Evolutionary conservation across 2,329 filamentous ascomycete genomes (phyloP).

Genomic region (Sclerotinia nivalis): DNA sequence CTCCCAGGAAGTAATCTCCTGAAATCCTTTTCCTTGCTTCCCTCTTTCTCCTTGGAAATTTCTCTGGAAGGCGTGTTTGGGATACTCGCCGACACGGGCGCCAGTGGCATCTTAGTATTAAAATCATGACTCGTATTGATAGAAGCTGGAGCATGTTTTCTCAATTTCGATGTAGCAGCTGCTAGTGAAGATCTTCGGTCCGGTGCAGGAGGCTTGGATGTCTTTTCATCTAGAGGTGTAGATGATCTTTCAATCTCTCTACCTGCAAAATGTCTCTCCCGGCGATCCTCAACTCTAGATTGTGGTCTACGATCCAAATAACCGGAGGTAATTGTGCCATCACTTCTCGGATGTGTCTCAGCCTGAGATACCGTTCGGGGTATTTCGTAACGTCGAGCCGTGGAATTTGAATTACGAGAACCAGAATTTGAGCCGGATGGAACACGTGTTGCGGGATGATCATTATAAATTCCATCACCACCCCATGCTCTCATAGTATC

Average conservation of each 20-base stretch:
- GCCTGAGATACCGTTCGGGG: slow-evolving; percentile 27
- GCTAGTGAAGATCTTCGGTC: slow-evolving; percentile 39
- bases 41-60: slow-evolving; percentile 6
- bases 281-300: slow-evolving; percentile 17
- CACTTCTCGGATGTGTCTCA: slow-evolving; percentile 29
- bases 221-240: slow-evolving; percentile 24
- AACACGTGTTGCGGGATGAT: slow-evolving; percentile 28
- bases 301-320: background rate
- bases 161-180: slow-evolving; percentile 31
- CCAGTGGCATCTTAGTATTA: background rate
- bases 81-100: background rate
- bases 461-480: slow-evolving; percentile 35
- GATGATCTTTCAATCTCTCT: slow-evolving; percentile 18
- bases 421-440: slow-evolving; percentile 24
- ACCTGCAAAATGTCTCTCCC: background rate
- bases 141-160: slow-evolving; percentile 22
- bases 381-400: slow-evolving; percentile 27
- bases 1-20: background rate
- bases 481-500: slow-evolving; percentile 32
- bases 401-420: background rate
- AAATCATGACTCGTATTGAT: background rate
- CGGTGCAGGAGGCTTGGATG: slow-evolving; percentile 28
- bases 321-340: slow-evolving; percentile 28
- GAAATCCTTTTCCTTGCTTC: slow-evolving; percentile 16
- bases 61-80: background rate